Evolutionary conservation across 2,329 filamentous ascomycete species (phyloP), one percentile per base, ranked within the genome.

Genomic region (Penicillium brevicompactum): DNA sequence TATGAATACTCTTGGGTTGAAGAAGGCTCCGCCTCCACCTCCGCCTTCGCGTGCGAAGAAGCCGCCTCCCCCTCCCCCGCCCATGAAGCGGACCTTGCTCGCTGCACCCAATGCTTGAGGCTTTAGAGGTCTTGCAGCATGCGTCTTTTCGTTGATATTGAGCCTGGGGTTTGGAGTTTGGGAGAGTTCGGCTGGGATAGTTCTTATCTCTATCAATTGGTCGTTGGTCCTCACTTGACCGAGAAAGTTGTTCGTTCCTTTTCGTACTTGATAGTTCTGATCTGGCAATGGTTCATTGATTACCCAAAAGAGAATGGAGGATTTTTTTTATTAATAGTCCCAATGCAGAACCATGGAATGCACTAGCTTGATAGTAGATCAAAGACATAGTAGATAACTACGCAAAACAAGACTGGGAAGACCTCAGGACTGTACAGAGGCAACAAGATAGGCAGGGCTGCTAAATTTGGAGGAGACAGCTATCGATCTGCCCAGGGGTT

Each of bases 21-120:
- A 82, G 70, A 85, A 84, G 71, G 80, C 79, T 43, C 83, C 84
- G 45, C 86, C 86, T 18, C 86, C 86, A 27, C 86, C 86, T 22
- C 84, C 84, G 24, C 82, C 84, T 8, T 82, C 81, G 21, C 76
- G 85, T 66, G 75, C 82, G 34, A 89, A 87, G 78, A 88, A 88
- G 71, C 84, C 85, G 11, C 82, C 83, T 21, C 84, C 86, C 56
- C 84, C 84, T 37, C 86, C 84, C 21, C 84, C 84, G 10, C 86
- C 86, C 21, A 81, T 85, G 74, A 88, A 88, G 78, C 76, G 84
- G 61, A 80, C 66, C 22, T 51, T 71, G 24, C 50, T 73, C 4
- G 64, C 68, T 40, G 64, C 65, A 31, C 64, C 58, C 2, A 63
- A 69, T 51, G 58, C 58, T 42, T 72, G 43, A 40, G 3, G n/a